Evolutionary conservation across 129 eudicot species (phyloP).

Genomic region (Flaveria ramosissima): DNA sequence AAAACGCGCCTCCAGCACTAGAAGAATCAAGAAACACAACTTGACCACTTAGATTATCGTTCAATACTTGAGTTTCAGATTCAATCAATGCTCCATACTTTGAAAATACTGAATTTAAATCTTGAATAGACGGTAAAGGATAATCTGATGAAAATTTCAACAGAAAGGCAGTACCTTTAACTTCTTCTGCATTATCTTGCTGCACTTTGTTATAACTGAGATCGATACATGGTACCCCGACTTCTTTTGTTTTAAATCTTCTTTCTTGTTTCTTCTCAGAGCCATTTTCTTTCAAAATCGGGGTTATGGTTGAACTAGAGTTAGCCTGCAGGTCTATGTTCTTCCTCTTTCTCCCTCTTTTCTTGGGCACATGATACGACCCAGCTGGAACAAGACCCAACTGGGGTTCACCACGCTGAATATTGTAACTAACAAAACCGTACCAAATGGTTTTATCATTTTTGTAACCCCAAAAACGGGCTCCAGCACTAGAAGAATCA

Average conservation of each 20-base stretch:
- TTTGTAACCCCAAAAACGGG: conserved; percentile 55
- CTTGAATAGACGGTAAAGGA: conserved; percentile 56
- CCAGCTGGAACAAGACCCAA: conserved; percentile 20
- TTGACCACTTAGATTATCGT: conserved; percentile 40
- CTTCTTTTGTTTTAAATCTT: conserved; percentile 35
- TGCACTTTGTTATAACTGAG: conserved; percentile 34
- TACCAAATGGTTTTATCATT: conserved; percentile 54
- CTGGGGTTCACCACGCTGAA: conserved; percentile 38
- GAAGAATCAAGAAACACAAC: conserved; percentile 49
- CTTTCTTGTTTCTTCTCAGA: conserved; percentile 25
- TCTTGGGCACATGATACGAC: conserved; percentile 34
- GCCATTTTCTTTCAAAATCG: conserved; percentile 49
- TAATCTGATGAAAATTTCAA: conserved; percentile 48
- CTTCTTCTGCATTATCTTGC: conserved; percentile 39
- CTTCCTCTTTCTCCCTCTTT: conserved; percentile 56
- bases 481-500: conserved; percentile 49
- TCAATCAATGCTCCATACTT: conserved; percentile 53
- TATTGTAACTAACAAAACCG: conserved; percentile 47
- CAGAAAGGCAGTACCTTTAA: conserved; percentile 51
- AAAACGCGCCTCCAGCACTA: conserved; percentile 55
- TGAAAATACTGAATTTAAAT: conserved; percentile 42
- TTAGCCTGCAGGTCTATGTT: conserved; percentile 27
- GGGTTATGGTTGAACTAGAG: conserved; percentile 35
- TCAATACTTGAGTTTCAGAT: conserved; percentile 44
- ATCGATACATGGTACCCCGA: conserved; percentile 37